Evolutionary conservation across 2,329 filamentous ascomycete species (phyloP).

Genomic region (Stachybotrys elegans): DNA sequence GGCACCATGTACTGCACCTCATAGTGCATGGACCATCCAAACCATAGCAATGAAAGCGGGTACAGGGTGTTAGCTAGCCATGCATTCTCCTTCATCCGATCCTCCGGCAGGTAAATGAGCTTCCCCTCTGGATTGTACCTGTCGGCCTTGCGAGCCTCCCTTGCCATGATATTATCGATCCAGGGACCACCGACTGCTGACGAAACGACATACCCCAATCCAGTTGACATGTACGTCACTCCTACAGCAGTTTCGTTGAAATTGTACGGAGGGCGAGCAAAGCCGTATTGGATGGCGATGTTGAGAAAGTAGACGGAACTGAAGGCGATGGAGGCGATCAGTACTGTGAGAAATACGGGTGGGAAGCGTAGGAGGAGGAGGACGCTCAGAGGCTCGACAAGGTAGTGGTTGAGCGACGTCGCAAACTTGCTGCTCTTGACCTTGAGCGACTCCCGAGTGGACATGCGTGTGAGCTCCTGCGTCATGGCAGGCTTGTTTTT

Average conservation of each 20-base stretch:
- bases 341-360: conserved; percentile 63
- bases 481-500: conserved; percentile 13
- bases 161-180: conserved; percentile 74
- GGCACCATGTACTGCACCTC: conserved; percentile 60
- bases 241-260: conserved; percentile 64
- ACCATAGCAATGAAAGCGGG: conserved; percentile 64
- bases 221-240: conserved; percentile 66
- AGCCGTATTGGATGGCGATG: conserved; percentile 66
- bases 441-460: conserved; percentile 57
- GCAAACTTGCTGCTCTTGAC: no score
- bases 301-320: conserved; percentile 70
- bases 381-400: conserved; percentile 67
- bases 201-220: conserved; percentile 63
- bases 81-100: conserved; percentile 74
- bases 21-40: conserved; percentile 65
- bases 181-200: conserved; percentile 66
- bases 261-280: conserved; percentile 59
- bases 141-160: conserved; percentile 63
- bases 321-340: conserved; percentile 68
- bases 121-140: conserved; percentile 60
- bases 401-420: conserved; percentile 49
- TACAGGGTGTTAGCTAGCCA: conserved; percentile 67
- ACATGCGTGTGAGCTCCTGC: conserved; percentile 35
- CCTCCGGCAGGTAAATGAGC: conserved; percentile 65
- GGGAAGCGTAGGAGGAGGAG: conserved; percentile 68